These are phyloP conservation scores for Musa itinerans DNA, from an alignment of 176 grass and related monocot species.

Conservation along the genomic window DNA sequence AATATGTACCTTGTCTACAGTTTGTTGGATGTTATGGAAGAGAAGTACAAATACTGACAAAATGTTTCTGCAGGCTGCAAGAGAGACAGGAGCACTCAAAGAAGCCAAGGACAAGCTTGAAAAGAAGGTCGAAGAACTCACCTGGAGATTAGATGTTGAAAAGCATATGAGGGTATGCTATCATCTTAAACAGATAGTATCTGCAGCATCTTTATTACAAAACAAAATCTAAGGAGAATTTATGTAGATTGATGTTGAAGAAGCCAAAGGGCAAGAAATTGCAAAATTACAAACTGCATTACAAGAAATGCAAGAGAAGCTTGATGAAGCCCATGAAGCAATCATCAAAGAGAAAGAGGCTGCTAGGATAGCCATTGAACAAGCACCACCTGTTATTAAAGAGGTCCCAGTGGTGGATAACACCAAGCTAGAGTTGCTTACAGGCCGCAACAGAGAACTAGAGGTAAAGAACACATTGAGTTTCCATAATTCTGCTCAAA, in stretches of 20 bases:
- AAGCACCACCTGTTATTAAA: conserved; percentile 73
- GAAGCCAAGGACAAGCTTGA: conserved; percentile 97
- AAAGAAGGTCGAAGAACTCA: conserved; percentile 93
- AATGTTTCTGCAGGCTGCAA: conserved; percentile 63
- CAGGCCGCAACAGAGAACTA: conserved; percentile 58
- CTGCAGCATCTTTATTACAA: not conserved
- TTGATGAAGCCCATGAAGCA: conserved; percentile 56
- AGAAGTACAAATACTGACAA: not conserved
- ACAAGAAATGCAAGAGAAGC: conserved; percentile 72
- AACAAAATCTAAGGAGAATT: not conserved
- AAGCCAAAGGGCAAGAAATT: conserved; percentile 76
- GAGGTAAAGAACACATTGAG: conserved; percentile 30
- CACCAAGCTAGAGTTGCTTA: conserved; percentile 54
- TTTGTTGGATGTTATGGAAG: not conserved
- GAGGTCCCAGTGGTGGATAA: conserved; percentile 70
- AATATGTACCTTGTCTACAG: not conserved
- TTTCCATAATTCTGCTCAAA: not conserved
- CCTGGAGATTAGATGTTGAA: conserved; percentile 87
- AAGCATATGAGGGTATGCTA: conserved; percentile 84
- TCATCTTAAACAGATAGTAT: not conserved
- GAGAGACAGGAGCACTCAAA: conserved; percentile 83
- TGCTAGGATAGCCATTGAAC: conserved; percentile 62
- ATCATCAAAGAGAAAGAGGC: conserved; percentile 67
- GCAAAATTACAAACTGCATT: conserved; percentile 56
- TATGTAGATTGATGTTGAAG: conserved; percentile 64